Base-by-base conservation (phyloP, 306 rosid species). In the Trifolium dubium region DNA sequence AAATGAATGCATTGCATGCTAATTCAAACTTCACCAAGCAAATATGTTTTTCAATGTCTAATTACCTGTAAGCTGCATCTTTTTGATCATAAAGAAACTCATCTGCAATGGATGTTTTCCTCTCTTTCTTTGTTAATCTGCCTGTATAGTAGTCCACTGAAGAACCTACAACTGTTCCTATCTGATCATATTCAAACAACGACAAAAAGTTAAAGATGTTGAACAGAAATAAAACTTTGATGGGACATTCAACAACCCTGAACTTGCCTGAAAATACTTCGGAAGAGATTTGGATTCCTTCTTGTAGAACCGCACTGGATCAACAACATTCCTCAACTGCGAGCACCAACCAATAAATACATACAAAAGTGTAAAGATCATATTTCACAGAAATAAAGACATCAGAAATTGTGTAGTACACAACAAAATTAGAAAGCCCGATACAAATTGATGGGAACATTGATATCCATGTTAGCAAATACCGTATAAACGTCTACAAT, bases 291-390 rank as follows among this genome's bases (percentile, higher is more conserved):
- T 85, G 1, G 83, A 78, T 14, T 91, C 85, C 85, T 89, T 91
- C 83, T 93, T 93, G 83, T 91, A 93, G 76, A 91, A 97, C 75
- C 94, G 77, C 80, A 89, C 91, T 7, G 98, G 97, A 89, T 93
- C 98, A 55, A 93, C 68, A 51, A 67, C 93, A 80, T 64, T 70
- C 85, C 97, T 91, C 76, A 89, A 66, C 97, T 93, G 80, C 34
- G 83, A 63, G 29, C 53, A 78, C 64, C 61, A 80, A 77, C 46
- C 66, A 35, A 54, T 8, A 40, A 17, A 69, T 10, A 51, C 13
- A 47, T 49, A 66, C 8, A n/a, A 56, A 71, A 56, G 62, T 70
- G 65, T 63, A 47, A 72, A 41, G 11, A 70, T 67, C 40, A 9
- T 41, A 67, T 44, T 44, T 41, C 55, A 28, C 55, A n/a, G 3